A percentile compares a stretch with the other conserved stretches of the same genome.
Evolutionary conservation across 2,329 filamentous ascomycete species (phyloP).

Genomic region (Penicillium crustosum): DNA sequence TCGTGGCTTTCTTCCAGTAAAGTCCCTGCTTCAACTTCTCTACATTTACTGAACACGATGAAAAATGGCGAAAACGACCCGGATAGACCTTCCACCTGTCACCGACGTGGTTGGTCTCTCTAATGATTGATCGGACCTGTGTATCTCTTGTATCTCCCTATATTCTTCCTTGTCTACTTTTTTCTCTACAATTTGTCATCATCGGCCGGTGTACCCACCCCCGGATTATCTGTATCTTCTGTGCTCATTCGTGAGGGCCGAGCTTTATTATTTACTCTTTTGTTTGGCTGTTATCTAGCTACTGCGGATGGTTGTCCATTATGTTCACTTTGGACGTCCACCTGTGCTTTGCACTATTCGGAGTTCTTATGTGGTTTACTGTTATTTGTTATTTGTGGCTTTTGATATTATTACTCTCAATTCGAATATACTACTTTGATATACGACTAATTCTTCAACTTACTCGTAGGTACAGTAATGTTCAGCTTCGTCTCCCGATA

Average conservation of each 20-base stretch:
- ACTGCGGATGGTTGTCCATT: background rate
- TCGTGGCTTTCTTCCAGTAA: conserved; percentile 23
- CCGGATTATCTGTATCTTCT: conserved; percentile 3
- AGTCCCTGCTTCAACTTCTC: background rate
- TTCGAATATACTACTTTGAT: background rate
- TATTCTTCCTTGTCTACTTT: conserved; percentile 7
- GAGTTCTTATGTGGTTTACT: background rate
- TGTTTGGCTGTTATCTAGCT: background rate
- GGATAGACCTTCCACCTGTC: background rate
- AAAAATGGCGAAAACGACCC: conserved; percentile 1
- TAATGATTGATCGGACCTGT: conserved; percentile 10
- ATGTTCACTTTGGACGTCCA: background rate
- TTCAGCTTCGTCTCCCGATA: no score
- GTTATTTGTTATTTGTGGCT: background rate
- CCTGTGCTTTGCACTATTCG: conserved; percentile 1
- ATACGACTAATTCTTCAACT: no score
- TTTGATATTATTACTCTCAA: background rate
- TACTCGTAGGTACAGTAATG: background rate
- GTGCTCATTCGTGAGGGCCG: background rate
- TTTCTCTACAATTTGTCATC: background rate
- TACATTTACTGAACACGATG: background rate
- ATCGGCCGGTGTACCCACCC: conserved; percentile 8
- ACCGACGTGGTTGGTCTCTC: background rate
- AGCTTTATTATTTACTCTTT: background rate
- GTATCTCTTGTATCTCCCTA: background rate